phyloP scores from a whole-genome alignment of 202 grass and related monocot genomes.

The Brachypodium distachyon region DNA sequence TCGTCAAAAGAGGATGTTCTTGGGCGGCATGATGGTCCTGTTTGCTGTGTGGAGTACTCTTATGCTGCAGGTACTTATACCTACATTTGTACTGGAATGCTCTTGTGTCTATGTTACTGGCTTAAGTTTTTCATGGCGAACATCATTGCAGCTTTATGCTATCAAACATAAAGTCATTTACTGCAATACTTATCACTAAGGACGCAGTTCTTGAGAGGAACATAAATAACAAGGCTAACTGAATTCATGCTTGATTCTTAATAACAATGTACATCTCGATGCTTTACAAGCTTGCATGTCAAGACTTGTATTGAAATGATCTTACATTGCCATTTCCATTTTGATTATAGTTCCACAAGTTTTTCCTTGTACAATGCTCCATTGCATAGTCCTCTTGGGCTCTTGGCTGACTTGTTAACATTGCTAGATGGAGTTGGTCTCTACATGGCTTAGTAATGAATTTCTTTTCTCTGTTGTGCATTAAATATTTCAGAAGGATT shows the following conservation, averaged over 20 bases:
- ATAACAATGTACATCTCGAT: not conserved
- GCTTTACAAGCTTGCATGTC: not conserved
- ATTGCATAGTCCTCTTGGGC: no score
- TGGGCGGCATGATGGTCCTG: slow-evolving; percentile 76
- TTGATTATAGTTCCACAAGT: not conserved
- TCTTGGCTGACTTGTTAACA: slow-evolving; percentile 1
- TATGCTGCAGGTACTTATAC: slow-evolving; percentile 80
- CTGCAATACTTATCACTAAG: not conserved
- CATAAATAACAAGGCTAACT: not conserved
- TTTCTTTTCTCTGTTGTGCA: not conserved
- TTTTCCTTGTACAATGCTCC: not conserved
- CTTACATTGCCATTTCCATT: not conserved
- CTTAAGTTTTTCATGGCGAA: not conserved
- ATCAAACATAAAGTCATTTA: not conserved
- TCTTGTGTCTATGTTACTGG: not conserved
- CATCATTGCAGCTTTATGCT: not conserved
- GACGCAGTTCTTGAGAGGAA: not conserved
- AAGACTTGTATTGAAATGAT: not conserved
- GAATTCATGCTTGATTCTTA: not conserved
- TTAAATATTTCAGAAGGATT: not conserved
- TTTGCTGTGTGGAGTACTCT: slow-evolving; percentile 91
- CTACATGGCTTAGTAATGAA: not conserved
- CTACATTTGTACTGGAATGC: not conserved
- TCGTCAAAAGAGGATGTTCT: slow-evolving; percentile 78
- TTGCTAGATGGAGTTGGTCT: no score